A percentile compares a stretch with the other conserved stretches of the same genome.
Conservation (phyloP, 768 basidiomycete species). For the Mycena vulgaris region DNA sequence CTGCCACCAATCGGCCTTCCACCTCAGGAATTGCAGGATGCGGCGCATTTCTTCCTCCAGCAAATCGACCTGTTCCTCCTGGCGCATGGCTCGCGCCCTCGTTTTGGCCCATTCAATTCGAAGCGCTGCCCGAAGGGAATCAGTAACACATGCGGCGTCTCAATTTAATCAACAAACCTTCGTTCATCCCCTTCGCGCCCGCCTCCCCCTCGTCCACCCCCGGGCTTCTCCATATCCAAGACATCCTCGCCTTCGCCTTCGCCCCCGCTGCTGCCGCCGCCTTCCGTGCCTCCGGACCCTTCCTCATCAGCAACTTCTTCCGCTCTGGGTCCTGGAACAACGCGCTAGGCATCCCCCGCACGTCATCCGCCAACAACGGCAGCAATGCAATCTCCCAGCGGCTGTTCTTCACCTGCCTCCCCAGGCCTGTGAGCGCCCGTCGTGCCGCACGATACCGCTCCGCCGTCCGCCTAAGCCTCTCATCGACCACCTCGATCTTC, state of each 20-base stretch:
- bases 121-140: constrained; percentile 17
- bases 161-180: neutral
- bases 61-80: constrained; percentile 23
- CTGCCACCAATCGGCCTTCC: constrained; percentile 23
- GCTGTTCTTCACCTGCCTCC: constrained; percentile 32
- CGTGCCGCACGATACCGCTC: constrained; percentile 5
- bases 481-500: constrained; percentile 30
- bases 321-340: constrained; percentile 5
- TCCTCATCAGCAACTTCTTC: constrained; percentile 11
- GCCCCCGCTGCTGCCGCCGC: too few relatives aligned
- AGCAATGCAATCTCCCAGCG: constrained; percentile 38
- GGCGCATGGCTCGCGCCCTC: neutral
- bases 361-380: neutral
- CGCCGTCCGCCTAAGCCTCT: neutral
- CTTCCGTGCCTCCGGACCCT: too few relatives aligned
- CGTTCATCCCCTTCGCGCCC: too few relatives aligned
- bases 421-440: constrained; percentile 18
- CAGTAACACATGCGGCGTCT: accelerated
- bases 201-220: too few relatives aligned
- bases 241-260: too few relatives aligned
- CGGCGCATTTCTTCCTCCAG: constrained; percentile 35
- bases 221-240: too few relatives aligned
- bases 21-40: constrained; percentile 20
- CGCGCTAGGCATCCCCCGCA: constrained; percentile 7
- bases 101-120: constrained; percentile 28